Evolutionary conservation across 1,139 yeast genomes (phyloP), one percentile per base, ranked within the genome.

Genomic region (Eremothecium coryli): DNA sequence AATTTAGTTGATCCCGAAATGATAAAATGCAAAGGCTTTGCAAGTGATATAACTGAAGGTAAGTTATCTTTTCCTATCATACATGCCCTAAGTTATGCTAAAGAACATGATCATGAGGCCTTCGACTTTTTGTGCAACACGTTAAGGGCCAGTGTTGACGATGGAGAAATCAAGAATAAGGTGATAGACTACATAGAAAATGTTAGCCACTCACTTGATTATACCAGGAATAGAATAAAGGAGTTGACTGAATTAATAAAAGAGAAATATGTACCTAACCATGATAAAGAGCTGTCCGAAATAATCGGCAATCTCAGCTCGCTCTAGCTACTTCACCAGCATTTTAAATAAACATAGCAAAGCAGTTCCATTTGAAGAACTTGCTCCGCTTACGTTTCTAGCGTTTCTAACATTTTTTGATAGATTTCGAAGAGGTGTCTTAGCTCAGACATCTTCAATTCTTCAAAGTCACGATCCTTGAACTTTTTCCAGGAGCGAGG

Each of bases 41-140:
- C 93, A 35, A 95, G 86, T 48, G 96, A 86, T 52, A 67, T 86
- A 25, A 72, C 86, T 0, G 96, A 86, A 55, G 96, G 96, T 0
- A 88, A 86, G 57, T 71, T 81, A 40, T 80, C 93, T 1, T 78
- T 82, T 42, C 95, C 95, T 0, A 75, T 86, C 5, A 70, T 85
- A 23, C 93, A 82, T 56, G 71, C 77, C 12, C 58, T 78, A 4
- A 50, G 64, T 11, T 46, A 41, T 32, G 55, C 49, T 21, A 24
- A 48, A 13, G 61, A 60, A 31, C 62, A 64, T 35, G 59, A 61
- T 23, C 18, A 20, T 10, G 31, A 18, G 9, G 34, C 28, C 6
- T 66, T 65, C 39, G 54, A 68, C 11, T 43, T 61, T 29, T 58
- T 50, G 46, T 64, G 32, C 45, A 56, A 44, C 53, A 70, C 58